Evolutionary conservation across 768 basidiomycete genomes (phyloP).

Genomic region (Leccinum rimulosum): DNA sequence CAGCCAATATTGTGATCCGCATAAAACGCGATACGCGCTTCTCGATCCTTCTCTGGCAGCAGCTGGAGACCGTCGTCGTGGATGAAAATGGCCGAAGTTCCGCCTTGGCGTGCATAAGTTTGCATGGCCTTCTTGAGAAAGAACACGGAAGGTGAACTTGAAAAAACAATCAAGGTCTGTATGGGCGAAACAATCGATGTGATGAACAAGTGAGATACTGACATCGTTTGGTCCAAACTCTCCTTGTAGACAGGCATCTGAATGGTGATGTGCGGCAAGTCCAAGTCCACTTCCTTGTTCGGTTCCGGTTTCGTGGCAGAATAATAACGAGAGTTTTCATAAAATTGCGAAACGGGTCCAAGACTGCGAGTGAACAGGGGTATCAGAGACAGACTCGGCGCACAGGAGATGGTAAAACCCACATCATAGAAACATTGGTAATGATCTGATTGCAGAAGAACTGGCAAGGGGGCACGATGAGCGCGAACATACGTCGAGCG

Average conservation of each 20-base stretch:
- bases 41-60: constrained; percentile 44
- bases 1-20: constrained; percentile 58
- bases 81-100: constrained; percentile 54
- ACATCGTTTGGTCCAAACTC: constrained; percentile 80
- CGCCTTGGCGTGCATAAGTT: constrained; percentile 64
- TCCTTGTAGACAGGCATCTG: constrained; percentile 91
- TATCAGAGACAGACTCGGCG: constrained; percentile 19
- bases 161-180: neutral
- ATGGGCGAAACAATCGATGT: neutral
- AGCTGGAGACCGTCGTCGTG: constrained; percentile 63
- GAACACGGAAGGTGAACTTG: constrained; percentile 65
- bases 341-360: constrained; percentile 83
- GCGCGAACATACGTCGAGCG: neutral
- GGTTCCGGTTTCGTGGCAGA: constrained; percentile 63
- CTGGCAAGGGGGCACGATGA: constrained; percentile 32
- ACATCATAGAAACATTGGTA: constrained; percentile 60
- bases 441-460: constrained; percentile 75
- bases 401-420: constrained; percentile 21
- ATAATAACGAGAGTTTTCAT: constrained; percentile 83
- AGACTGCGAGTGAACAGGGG: constrained; percentile 40
- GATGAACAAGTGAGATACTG: constrained; percentile 27
- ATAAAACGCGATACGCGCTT: constrained; percentile 51
- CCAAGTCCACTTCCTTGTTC: constrained; percentile 60
- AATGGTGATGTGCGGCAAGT: constrained; percentile 72
- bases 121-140: constrained; percentile 62